Conservation (phyloP, 345 rosid species). For the Euphorbia lathyris region DNA sequence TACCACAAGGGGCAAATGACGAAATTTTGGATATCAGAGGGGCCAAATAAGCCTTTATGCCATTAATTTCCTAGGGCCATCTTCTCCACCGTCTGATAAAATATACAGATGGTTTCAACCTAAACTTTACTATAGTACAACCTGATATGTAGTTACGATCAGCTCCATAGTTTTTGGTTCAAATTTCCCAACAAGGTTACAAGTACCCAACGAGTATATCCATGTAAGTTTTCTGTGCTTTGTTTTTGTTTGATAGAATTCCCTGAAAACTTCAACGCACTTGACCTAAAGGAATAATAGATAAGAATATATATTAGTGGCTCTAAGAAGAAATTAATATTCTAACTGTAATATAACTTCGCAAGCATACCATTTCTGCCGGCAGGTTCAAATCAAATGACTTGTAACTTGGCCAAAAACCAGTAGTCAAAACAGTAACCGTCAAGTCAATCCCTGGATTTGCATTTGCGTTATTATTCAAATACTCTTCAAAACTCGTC, state of each 20-base stretch:
- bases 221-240: constrained; percentile 62
- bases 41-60: too few relatives aligned
- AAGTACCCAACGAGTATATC: constrained; percentile 66
- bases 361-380: constrained; percentile 26
- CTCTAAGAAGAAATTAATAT: neutral
- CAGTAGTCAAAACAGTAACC: constrained; percentile 34
- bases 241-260: constrained; percentile 51
- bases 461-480: constrained; percentile 25
- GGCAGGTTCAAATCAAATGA: constrained; percentile 40
- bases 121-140: constrained; percentile 1
- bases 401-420: constrained; percentile 38
- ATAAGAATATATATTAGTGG: constrained; percentile 4
- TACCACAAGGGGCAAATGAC: too few relatives aligned
- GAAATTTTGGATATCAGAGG: too few relatives aligned
- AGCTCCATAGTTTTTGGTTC: constrained; percentile 54
- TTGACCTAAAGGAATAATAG: constrained; percentile 18
- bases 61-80: neutral
- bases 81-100: neutral
- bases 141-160: constrained; percentile 50
- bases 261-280: constrained; percentile 55
- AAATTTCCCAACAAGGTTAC: constrained; percentile 57
- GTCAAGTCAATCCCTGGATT: constrained; percentile 36
- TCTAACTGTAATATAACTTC: neutral
- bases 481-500: constrained; percentile 28
- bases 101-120: neutral